Evolutionary conservation across 371 early-diverging fungal species (phyloP), one percentile per base, ranked within the genome.

Genomic region (Rhizomucor miehei): DNA sequence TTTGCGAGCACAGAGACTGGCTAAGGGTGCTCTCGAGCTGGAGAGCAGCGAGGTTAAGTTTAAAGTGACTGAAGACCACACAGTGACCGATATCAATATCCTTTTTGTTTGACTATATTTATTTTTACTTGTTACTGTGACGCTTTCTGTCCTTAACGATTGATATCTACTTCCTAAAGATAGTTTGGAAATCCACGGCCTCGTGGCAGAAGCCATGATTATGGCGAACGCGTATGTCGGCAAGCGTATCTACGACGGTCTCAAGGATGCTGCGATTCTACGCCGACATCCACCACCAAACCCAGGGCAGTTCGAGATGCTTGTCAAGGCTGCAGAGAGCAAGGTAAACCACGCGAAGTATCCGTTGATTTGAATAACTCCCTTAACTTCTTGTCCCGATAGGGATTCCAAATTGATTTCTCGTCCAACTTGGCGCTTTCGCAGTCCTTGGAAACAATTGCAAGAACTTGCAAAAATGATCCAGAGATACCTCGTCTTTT

Each of bases 121-220:
- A 73, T 70, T 70, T 75, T 79, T 51, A n/a, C n/a, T n/a, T n/a
- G n/a, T n/a, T n/a, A n/a, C n/a, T n/a, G n/a, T n/a, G n/a, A n/a
- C n/a, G n/a, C n/a, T 23, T 51, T 53, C 40, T 59, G 57, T 45
- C 54, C 63, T 70, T 66, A 56, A 69, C 66, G 24, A 21, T 9
- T 17, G 35, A 38, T 46, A 11, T 45, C 34, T 56, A 74, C 73
- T 89, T 23, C 86, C 92, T 1, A 94, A 95, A 59, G 75, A 84
- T 51, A 73, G 88, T 13, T 80, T 90, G 65, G 95, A 94, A 56
- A 91, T 97, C 13, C 95, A 98, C 71, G 88, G 88, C 6, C 75
- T 99, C 10, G 93, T 99, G 21, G 99, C 99, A 60, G 99, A 99
- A 73, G 95, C 98, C 54, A 99, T 99, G 99, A 85, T 99, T 58